Evolutionary conservation across 1,139 yeast species (phyloP), one percentile per base, ranked within the genome.

Genomic region (Sugiyamaella novakii): DNA sequence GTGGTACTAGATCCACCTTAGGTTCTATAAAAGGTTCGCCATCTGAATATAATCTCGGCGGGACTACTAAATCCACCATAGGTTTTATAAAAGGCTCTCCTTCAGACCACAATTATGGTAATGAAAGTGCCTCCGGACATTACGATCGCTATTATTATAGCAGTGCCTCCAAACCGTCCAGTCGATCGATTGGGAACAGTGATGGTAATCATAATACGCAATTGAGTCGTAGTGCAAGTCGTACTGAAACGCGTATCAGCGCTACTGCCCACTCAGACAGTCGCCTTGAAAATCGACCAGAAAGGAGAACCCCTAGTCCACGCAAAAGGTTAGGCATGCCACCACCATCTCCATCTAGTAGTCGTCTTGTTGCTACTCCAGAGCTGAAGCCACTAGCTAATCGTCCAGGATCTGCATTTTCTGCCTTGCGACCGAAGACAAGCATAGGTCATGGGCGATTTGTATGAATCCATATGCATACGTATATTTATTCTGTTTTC

Each of bases 351-450:
- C 19, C 45, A 15, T 3, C 45, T 6, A 18, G 15, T 11, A 10
- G 29, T 4, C 28, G 36, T 8, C 7, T 12, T 11, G 36, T 10
- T 14, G 24, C 11, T 5, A 40, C 27, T 19, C 38, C 15, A 21
- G 43, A 40, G 14, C 10, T 18, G 19, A 40, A 40, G 27, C 43
- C 43, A 4, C 18, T 15, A 14, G 27, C 22, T 10, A 39, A 17
- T n/a, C 51, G 60, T 15, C 61, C 64, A 1, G 63, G 63, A 1
- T 51, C 56, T 1, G 60, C 63, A 2, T 60, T 60, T 37, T 59
- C 63, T 1, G 60, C 61, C 2, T 49, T 60, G 27, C 59, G 59
- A 34, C 41, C 49, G 10, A 52, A 61, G 11, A 44, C 59, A 2
- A 57, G 61, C 28, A 49, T 58, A 7, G 62, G 61, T 29, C 61